phyloP scores from a whole-genome alignment of 2,329 filamentous ascomycete genomes.

The Monosporascus sp. region DNA sequence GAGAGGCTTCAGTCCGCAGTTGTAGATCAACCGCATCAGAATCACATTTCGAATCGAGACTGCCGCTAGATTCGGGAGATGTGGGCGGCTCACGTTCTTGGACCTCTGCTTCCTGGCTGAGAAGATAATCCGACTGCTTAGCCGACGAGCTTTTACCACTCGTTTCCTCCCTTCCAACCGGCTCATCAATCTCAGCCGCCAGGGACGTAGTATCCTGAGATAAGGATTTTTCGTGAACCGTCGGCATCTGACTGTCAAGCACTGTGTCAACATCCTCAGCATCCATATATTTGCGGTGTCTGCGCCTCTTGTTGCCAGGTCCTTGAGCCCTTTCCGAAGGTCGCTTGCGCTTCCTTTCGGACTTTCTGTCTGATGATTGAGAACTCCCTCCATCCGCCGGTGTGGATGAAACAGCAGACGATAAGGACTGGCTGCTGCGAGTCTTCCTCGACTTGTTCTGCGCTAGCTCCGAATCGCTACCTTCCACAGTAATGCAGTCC shows the following conservation, averaged over 20 bases:
- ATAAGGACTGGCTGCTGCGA: slow-evolving; percentile 4
- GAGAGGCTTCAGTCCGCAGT: slow-evolving; percentile 26
- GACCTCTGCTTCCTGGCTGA: slow-evolving; percentile 10
- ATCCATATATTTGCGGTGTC: slow-evolving; percentile 9
- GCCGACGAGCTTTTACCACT: slow-evolving; percentile 5
- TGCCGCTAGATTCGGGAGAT: slow-evolving; percentile 5
- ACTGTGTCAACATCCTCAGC: slow-evolving; percentile 11
- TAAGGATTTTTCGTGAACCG: slow-evolving; percentile 1
- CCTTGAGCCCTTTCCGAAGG: slow-evolving; percentile 13
- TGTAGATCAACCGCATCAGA: slow-evolving; percentile 25
- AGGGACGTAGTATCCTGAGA: slow-evolving; percentile 2
- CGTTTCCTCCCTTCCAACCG: slow-evolving; percentile 5
- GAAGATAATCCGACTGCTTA: slow-evolving; percentile 1
- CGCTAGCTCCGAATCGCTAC: slow-evolving; percentile 4
- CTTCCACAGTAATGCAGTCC: slow-evolving; percentile 20
- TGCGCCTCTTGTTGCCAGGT: slow-evolving; percentile 21
- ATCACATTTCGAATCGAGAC: slow-evolving; percentile 15
- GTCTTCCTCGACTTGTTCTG: slow-evolving; percentile 6
- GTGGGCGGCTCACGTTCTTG: not conserved
- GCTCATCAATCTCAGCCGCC: slow-evolving; percentile 6
- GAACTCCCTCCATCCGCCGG: slow-evolving; percentile 9
- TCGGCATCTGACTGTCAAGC: slow-evolving; percentile 13
- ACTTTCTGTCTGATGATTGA: slow-evolving; percentile 16
- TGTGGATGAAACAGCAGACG: slow-evolving; percentile 8
- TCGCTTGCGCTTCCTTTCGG: slow-evolving; percentile 24